Evolutionary conservation across 306 rosid species (phyloP).

Genomic region (Begonia loranthoides): DNA sequence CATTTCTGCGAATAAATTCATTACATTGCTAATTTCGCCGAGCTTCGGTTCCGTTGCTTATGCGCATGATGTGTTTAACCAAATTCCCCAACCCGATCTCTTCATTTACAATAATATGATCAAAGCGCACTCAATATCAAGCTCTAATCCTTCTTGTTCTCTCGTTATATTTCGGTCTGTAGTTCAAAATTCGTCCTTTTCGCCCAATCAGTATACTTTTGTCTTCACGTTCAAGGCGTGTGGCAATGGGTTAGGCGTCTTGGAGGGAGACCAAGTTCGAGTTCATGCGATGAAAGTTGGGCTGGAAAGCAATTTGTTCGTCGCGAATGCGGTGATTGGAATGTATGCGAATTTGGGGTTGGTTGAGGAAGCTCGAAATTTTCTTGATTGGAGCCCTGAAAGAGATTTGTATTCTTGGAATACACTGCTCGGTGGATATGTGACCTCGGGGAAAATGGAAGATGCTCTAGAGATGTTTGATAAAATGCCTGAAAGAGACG

Average conservation of each 20-base stretch:
- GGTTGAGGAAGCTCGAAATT: slow-evolving; percentile 28
- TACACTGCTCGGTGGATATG: slow-evolving; percentile 39
- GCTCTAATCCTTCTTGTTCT: slow-evolving; percentile 24
- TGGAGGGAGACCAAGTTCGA: slow-evolving; percentile 39
- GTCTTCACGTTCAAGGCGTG: slow-evolving; percentile 40
- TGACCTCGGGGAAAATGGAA: slow-evolving; percentile 27
- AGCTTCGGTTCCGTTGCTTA: slow-evolving; percentile 24
- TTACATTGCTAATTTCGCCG: slow-evolving; percentile 15
- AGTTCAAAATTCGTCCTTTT: slow-evolving; percentile 11
- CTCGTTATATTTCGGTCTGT: slow-evolving; percentile 17
- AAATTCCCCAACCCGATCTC: slow-evolving; percentile 36
- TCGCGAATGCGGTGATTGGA: slow-evolving; percentile 44
- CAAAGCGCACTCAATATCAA: slow-evolving; percentile 30
- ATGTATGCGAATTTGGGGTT: slow-evolving; percentile 28
- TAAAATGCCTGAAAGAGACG: slow-evolving; percentile 40
- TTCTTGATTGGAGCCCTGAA: slow-evolving; percentile 22
- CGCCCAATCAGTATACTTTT: slow-evolving; percentile 37
- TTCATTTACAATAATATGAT: slow-evolving; percentile 46
- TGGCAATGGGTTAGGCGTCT: slow-evolving; percentile 35
- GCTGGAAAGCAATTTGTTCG: slow-evolving; percentile 41
- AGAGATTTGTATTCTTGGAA: slow-evolving; percentile 60
- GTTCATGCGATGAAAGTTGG: slow-evolving; percentile 38
- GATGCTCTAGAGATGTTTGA: slow-evolving; percentile 35
- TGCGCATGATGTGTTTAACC: slow-evolving; percentile 43
- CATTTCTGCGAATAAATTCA: slow-evolving; percentile 27